Base-by-base conservation (phyloP, 208 protist genomes). In the Trypanosoma congolense region DNA sequence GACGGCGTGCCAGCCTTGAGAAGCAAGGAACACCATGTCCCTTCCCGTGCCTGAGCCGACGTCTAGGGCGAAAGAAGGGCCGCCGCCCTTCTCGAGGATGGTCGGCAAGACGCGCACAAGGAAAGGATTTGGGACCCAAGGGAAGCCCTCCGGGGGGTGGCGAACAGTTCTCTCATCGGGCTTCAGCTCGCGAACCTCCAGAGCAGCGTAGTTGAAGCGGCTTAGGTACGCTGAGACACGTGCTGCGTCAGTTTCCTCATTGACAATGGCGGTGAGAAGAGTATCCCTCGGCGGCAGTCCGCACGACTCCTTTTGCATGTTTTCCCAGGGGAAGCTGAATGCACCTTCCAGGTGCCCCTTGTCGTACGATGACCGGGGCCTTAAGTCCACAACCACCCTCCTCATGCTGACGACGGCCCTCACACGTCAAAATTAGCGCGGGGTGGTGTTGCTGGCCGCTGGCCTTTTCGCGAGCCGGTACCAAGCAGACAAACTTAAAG, bases 1-100 rank as follows among this genome's bases (percentile, higher is more conserved):
- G 16, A 76, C 25, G n/a, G 70, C 64, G 3, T 33, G 28, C 81
- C 77, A 86, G 16, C 81, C 75, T 5, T 63, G 49, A 10, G 38
- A 50, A 6, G 68, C 69, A 21, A 83, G 55, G 26, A 68, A 81
- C 2, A 70, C 66, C 44, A 78, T 59, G 53, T 86, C 77, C 4
- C 77, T 53, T 2, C 65, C 75, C 16, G 61, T 51, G 8, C 75
- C 77, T 10, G 55, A 69, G 3, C 75, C 75, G 29, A 80, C 62
- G 44, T 83, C 76, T 12, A 74, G 22, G 3, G 65, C 68, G 18
- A 70, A 8, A 5, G 63, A 50, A 0, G 58, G 40, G n/a, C 66
- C 69, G 9, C 70, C 48, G 31, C 47, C n/a, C 0, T 25, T n/a
- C 18, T 0, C 22, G 10, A 60, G 59, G 3, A 81, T 47, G 3